phyloP scores from a whole-genome alignment of 2,329 filamentous ascomycete species.

The Trichoderma arundinaceum region DNA sequence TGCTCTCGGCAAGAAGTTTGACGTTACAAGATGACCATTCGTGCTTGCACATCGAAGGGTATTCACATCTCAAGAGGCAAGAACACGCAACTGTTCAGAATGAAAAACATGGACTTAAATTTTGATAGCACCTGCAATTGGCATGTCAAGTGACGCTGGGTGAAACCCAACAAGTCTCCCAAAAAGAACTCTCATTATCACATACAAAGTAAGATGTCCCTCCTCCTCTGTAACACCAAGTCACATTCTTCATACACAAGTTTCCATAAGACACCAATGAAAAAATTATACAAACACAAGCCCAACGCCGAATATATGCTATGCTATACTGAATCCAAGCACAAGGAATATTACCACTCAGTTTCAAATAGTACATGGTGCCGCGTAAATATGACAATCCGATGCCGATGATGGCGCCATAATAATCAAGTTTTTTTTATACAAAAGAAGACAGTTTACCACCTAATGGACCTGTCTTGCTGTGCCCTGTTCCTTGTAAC shows the following conservation, averaged over 20 bases:
- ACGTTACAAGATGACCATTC: neutral
- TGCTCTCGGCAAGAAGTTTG: conserved; percentile 3
- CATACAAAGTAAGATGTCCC: neutral
- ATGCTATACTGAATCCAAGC: conserved; percentile 26
- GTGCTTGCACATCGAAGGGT: neutral
- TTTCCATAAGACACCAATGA: neutral
- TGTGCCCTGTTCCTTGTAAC: conserved; percentile 45
- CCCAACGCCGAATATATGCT: conserved; percentile 29
- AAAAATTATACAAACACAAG: neutral
- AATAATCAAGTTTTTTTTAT: neutral
- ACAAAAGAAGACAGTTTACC: conserved; percentile 34
- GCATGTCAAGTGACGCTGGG: neutral
- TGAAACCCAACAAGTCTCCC: neutral
- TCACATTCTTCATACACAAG: neutral
- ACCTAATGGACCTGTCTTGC: conserved; percentile 50
- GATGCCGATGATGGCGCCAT: neutral
- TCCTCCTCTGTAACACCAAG: neutral
- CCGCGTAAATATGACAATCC: neutral
- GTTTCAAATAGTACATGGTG: conserved; percentile 19
- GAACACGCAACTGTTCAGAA: neutral
- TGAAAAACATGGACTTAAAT: neutral
- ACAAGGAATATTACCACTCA: neutral
- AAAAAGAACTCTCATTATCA: conserved; percentile 1
- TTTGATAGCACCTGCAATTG: neutral
- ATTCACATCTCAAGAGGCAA: neutral